Base-by-base conservation (phyloP, 225 moss, liverwort and hornwort species). In the Polytrichum formosum region DNA sequence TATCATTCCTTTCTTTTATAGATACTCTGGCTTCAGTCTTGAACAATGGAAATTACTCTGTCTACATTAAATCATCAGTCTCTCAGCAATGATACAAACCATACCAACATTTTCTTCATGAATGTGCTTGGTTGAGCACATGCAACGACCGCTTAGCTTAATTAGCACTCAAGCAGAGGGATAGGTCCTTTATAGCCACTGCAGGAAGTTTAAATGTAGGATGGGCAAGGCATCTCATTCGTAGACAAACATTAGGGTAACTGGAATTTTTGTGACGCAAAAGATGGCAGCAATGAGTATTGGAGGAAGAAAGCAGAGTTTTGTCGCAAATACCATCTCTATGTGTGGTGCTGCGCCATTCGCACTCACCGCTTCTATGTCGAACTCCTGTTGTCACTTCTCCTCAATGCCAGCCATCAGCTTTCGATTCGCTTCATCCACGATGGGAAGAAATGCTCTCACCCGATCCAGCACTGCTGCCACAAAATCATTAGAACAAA, bases 381-480 rank as follows among this genome's bases (percentile, higher is more conserved):
- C 88, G 75, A 81, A 93, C 75, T 84, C 79, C 67, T 93, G 85
- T 72, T 78, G 88, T 55, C 96, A 93, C 67, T 79, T 85, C 62
- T 82, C 87, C 84, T 90, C 63, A 18, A 96, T 96, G 62, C 83
- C 90, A 37, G 88, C 78, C 61, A 91, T 90, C 20, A 96, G 72
- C 74, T 89, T 86, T 46, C 77, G 79, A 78, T 96, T 96, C 4
- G 90, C 93, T 73, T 91, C 82, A 28, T 90, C 83, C 79, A 96
- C 78, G 71, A 80, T 55, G 7, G 95, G 95, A 73, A 96, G 90
- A 73, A 95, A 95, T 18, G 83, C 72, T 77, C 80, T 93, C 33
- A 95, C 80, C 53, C 91, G 81, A 75, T 83, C 82, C 28, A 95
- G 26, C 46, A 95, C 95, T 95, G 88, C 69, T 46, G 59, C 54